A percentile compares a stretch with the other conserved stretches of the same genome.
Conservation (phyloP, 1,284 basidiomycete genomes). For the Tilletia indica region DNA sequence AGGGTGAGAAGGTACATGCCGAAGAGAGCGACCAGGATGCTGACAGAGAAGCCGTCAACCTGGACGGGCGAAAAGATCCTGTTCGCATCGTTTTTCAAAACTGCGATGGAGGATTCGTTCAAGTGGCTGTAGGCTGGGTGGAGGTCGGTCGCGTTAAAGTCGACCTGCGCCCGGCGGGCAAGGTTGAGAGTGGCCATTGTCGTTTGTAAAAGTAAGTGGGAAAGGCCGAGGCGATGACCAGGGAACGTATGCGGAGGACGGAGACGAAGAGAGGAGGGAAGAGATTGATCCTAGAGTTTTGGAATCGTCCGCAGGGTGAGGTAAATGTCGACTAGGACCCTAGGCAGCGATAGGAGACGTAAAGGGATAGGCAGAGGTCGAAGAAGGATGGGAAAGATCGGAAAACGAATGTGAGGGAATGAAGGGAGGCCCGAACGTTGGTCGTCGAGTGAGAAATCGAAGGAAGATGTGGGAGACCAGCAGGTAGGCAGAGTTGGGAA, state of each 20-base stretch:
- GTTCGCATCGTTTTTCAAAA: slow-evolving; percentile 1
- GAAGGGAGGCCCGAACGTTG: no score
- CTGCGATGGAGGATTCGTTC: background rate
- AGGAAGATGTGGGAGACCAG: no score
- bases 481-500: no score
- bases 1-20: background rate
- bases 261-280: background rate
- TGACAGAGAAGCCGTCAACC: slow-evolving; percentile 11
- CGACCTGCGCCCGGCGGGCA: background rate
- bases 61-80: background rate
- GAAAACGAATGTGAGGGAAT: no score
- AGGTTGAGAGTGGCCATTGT: background rate
- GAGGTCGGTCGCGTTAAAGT: slow-evolving; percentile 3
- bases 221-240: background rate
- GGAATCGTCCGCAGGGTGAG: no score
- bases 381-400: no score
- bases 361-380: no score
- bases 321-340: no score
- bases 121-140: slow-evolving; percentile 3
- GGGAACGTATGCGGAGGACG: no score
- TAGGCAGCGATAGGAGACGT: no score
- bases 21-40: slow-evolving; percentile 10
- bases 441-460: no score
- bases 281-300: background rate
- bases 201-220: background rate